Evolutionary conservation across 2,329 filamentous ascomycete genomes (phyloP).

Genomic region (Claviceps pusilla): DNA sequence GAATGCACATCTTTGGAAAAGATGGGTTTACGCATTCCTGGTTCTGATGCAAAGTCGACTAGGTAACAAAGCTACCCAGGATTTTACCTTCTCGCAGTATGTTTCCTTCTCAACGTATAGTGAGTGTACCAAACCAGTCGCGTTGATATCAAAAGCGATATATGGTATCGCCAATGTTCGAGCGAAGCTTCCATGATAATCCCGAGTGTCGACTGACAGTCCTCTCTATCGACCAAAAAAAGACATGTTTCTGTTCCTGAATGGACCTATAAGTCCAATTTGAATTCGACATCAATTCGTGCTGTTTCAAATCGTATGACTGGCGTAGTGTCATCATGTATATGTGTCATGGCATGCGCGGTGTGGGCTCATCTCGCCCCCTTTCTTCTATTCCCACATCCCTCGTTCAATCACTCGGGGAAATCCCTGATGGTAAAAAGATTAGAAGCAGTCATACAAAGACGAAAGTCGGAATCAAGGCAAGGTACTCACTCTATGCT

Average conservation of each 20-base stretch:
- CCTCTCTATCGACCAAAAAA: background rate
- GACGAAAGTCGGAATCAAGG: background rate
- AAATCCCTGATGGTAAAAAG: constrained; percentile 16
- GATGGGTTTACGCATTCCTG: background rate
- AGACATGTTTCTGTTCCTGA: background rate
- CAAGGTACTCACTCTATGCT: constrained; percentile 42
- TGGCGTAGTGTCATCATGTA: background rate
- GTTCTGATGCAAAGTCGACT: background rate
- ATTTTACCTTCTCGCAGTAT: background rate
- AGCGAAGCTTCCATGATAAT: background rate
- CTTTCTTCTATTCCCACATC: background rate
- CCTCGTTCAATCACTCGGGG: constrained; percentile 14
- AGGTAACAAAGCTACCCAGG: background rate
- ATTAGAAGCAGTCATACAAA: background rate
- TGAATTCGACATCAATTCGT: background rate
- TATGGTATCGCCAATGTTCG: background rate
- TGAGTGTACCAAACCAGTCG: background rate
- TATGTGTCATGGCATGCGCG: background rate
- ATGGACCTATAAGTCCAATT: background rate
- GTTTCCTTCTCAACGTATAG: background rate
- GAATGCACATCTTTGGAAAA: background rate
- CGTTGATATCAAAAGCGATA: background rate
- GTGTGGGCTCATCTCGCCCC: background rate
- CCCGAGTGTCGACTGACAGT: background rate
- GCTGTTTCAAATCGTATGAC: background rate